Conservation (phyloP, 2,329 filamentous ascomycete genomes). For the Penicillium corylophilum region DNA sequence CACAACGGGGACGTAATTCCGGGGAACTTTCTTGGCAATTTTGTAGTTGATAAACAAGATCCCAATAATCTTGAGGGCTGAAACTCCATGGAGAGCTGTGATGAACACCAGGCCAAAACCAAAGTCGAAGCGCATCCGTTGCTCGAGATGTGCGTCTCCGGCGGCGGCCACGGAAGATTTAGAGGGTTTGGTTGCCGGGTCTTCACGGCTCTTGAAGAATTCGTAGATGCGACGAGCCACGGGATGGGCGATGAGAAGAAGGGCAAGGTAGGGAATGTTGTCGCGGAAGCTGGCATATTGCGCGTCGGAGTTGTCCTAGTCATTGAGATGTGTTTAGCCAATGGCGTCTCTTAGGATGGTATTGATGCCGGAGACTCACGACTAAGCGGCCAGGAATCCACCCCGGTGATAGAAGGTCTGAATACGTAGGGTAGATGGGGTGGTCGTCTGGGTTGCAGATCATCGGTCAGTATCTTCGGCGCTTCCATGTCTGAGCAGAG, state of each 20-base stretch:
- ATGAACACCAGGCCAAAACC: constrained; percentile 79
- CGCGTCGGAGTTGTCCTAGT: constrained; percentile 78
- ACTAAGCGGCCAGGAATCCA: constrained; percentile 94
- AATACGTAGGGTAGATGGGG: constrained; percentile 74
- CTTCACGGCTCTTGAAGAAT: constrained; percentile 45
- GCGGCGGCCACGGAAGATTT: constrained; percentile 25
- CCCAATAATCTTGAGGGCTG: constrained; percentile 73
- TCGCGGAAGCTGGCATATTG: constrained; percentile 84
- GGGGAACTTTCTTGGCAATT: constrained; percentile 71
- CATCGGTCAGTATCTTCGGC: constrained; percentile 14
- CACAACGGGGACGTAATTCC: constrained; percentile 65
- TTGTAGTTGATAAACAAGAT: constrained; percentile 83
- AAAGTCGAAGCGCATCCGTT: constrained; percentile 79
- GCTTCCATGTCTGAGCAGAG: neutral
- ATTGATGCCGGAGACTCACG: constrained; percentile 50
- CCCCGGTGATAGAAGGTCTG: constrained; percentile 69
- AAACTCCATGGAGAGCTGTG: constrained; percentile 77
- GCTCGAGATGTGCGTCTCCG: constrained; percentile 60
- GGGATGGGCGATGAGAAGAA: constrained; percentile 76
- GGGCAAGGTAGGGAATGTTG: constrained; percentile 78
- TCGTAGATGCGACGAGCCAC: constrained; percentile 73
- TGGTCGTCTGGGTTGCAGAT: constrained; percentile 63
- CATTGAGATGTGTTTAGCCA: constrained; percentile 5
- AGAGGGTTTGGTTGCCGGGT: constrained; percentile 26
- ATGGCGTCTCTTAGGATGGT: neutral